Evolutionary conservation across 192 early-diverging fungal species (phyloP), one percentile per base, ranked within the genome.

Genomic region (Obelidium mucronatum): DNA sequence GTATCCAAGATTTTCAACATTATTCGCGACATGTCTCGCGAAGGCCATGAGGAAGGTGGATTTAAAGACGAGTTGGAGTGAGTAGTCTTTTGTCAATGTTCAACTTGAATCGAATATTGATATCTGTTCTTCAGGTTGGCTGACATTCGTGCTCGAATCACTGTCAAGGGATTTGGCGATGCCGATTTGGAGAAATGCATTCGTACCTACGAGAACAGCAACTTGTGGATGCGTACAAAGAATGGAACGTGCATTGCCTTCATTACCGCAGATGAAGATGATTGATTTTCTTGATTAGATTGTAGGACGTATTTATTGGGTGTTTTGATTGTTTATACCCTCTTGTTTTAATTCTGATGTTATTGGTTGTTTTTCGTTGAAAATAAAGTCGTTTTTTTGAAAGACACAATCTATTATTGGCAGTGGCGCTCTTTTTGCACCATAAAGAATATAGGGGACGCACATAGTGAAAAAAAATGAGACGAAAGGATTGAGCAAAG

Each of bases 141-240:
- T 22, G 88, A 88, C 51, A 81, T 96, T 28, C 81, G 88, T 40
- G 89, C 91, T 37, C 88, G 91, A 34, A 90, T 93, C 35, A 83
- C 91, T 42, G 88, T 90, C 31, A 92, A 91, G 72, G 94, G 94
- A 24, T 96, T 83, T 75, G 93, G 88, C 55, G 90, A 93, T 55
- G 86, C 87, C 42, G 91, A 96, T 77, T 80, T 98, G 51, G 77
- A 89, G 56, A 87, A 92, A 53, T 91, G 91, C 73, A 75, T 96
- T 51, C 76, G 89, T 56, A 84, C 86, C 62, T 96, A 96, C 78
- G 83, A 88, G 74, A 85, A 90, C n/a, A 84, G 94, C 68, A 86
- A 94, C 78, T 84, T 98, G 15, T 88, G 82, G 84, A 86, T 88
- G 81, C 28, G 72, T 34, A 76, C 75, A 15, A 35, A 34, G 5